A percentile compares a stretch with the other conserved stretches of the same genome.
Evolutionary conservation across 495 filamentous ascomycete species (phyloP).

Genomic region (Talaromyces liani): DNA sequence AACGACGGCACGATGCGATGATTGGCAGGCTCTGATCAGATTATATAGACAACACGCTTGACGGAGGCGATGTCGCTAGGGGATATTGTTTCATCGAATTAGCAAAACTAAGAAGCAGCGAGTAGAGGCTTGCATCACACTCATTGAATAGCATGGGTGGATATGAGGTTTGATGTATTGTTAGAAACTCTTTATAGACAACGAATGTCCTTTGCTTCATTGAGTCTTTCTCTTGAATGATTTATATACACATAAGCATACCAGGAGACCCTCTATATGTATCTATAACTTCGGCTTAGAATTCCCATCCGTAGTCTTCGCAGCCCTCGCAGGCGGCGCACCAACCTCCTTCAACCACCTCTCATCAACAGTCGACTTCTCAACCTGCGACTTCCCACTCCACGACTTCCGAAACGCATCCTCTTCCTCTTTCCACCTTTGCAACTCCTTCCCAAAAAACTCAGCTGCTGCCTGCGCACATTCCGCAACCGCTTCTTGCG

Average conservation of each 20-base stretch:
- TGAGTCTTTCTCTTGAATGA: neutral
- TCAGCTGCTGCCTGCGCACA: conserved; percentile 53
- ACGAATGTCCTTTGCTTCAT: neutral
- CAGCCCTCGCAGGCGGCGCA: conserved; percentile 26
- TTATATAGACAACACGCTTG: neutral
- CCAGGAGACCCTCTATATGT: neutral
- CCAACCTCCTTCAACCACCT: conserved; percentile 48
- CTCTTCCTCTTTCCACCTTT: conserved; percentile 57
- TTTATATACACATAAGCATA: neutral
- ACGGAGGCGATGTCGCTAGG: neutral
- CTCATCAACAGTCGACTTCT: conserved; percentile 53
- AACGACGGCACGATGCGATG: neutral
- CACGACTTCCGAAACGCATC: conserved; percentile 49
- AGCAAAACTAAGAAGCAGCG: neutral
- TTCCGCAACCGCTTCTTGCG: conserved; percentile 66
- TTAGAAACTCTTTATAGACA: neutral
- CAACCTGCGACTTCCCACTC: conserved; percentile 35
- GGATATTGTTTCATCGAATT: neutral
- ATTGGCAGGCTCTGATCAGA: neutral
- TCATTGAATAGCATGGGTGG: neutral
- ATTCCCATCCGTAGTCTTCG: conserved; percentile 9
- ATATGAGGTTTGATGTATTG: neutral
- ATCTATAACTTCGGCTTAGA: conserved; percentile 28
- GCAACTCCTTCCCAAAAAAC: conserved; percentile 59
- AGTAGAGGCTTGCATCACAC: neutral